Base-by-base conservation (phyloP, 1,139 yeast species). In the Magnusiomyces suaveolens region DNA sequence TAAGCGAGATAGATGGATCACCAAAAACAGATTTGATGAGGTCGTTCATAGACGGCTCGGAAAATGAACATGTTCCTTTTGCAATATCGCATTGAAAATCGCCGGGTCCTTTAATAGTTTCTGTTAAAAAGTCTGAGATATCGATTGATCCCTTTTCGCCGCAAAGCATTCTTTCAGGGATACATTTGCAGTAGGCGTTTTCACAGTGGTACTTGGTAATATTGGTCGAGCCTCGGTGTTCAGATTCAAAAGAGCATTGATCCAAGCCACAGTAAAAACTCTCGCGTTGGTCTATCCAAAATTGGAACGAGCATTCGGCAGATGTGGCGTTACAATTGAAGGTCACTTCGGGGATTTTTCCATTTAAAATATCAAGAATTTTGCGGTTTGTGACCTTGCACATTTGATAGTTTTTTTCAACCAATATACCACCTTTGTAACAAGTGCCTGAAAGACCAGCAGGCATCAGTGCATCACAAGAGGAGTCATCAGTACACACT, bases 21-120 rank as follows among this genome's bases (percentile, higher is more conserved):
- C 98, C 98, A 71, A 92, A 92, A 2, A 92, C 95, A 18, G 88
- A 82, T 57, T 82, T 77, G 57, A 92, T 92, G 64, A 92, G 77
- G 60, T 87, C 95, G 69, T 92, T 87, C 97, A 92, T 92, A 57
- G 95, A 84, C 43, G 98, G 97, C 67, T 92, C 98, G 2, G 92
- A 83, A 66, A 92, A 92, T 53, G 77, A 75, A 72, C 98, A 92
- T 48, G 74, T 70, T 47, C 75, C 78, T 16, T 77, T 69, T 3
- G 70, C 68, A 26, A 86, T 70, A 66, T 88, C 87, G 71, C 98
- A 92, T 3, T 81, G 72, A 63, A 92, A 90, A 60, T 86, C 92
- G 39, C 96, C 98, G 0, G 98, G 98, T 1, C 98, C 98, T 52
- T 72, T 74, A 57, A 92, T 89, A 1, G 96, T 87, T 67, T 89